Conservation (phyloP, 768 basidiomycete species). For the Tricholoma hemisulphureum region DNA sequence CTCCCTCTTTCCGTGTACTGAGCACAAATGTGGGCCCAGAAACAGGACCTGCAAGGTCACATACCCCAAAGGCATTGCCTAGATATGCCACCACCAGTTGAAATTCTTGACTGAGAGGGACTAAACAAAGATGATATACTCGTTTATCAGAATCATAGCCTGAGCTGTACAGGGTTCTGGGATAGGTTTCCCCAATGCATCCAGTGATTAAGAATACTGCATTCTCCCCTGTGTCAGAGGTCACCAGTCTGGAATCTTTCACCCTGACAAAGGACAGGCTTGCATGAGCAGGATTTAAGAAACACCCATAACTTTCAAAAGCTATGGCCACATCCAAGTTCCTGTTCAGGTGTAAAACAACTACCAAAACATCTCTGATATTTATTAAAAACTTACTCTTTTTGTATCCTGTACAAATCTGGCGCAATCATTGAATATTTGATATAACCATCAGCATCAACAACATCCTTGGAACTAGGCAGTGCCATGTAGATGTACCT, state of each 20-base stretch:
- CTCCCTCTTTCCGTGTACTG: not conserved
- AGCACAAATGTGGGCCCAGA: not conserved
- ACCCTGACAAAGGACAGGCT: not conserved
- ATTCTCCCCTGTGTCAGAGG: not conserved
- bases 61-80: not conserved
- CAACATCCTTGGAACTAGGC: not conserved
- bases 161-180: not conserved
- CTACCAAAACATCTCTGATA: not conserved
- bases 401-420: not conserved
- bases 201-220: not conserved
- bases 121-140: not conserved
- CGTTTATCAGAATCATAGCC: not conserved
- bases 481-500: not conserved
- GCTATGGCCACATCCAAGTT: not conserved
- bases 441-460: not conserved
- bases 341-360: not conserved
- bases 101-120: not conserved
- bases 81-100: not conserved
- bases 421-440: not conserved
- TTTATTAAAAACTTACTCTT: not conserved
- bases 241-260: not conserved
- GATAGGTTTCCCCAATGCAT: not conserved
- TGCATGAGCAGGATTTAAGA: not conserved
- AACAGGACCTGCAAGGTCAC: not conserved
- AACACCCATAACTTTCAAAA: not conserved